Evolutionary conservation across 495 filamentous ascomycete species (phyloP), one percentile per base, ranked within the genome.

Genomic region (Lepidopterella palustris): DNA sequence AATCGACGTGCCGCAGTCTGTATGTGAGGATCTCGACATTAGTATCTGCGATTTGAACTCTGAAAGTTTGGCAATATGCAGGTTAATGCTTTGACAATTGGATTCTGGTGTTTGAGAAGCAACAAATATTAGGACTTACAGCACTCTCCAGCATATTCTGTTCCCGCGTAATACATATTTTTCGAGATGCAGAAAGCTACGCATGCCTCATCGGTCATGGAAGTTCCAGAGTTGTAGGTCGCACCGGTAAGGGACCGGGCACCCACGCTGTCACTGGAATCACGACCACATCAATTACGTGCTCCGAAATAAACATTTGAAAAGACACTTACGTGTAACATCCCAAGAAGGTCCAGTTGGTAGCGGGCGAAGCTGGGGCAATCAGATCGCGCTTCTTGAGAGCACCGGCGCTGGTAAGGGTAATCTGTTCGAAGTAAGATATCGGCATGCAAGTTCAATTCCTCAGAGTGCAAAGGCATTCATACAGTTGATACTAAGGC

Each of bases 71-170:
- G n/a, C n/a, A 50, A 25, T n/a, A n/a, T n/a, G n/a, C n/a, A n/a
- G n/a, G 47, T 23, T 9, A 13, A 18, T 28, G 9, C 15, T 23
- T n/a, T n/a, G n/a, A n/a, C n/a, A n/a, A n/a, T n/a, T n/a, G n/a
- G n/a, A n/a, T n/a, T n/a, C n/a, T n/a, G n/a, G n/a, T n/a, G n/a
- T n/a, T n/a, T n/a, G n/a, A n/a, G n/a, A n/a, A n/a, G n/a, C n/a
- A n/a, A n/a, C n/a, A 11, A 35, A 31, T 31, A 50, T 39, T 13
- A 21, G 4, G 9, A 63, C 53, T 45, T 40, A 63, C 64, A 74
- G 63, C 73, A 77, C 64, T 77, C 69, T 11, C 27, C 50, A 48
- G 60, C 57, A 58, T 71, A 76, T 59, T 77, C 74, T 11, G 59
- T 65, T 40, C 65, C 65, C 0, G 68, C 68, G 52, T 60, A 58